A percentile compares a stretch with the other conserved stretches of the same genome.
Evolutionary conservation across 2,329 filamentous ascomycete species (phyloP).

Genomic region (Ophiocordyceps camponoti-rufipedis): DNA sequence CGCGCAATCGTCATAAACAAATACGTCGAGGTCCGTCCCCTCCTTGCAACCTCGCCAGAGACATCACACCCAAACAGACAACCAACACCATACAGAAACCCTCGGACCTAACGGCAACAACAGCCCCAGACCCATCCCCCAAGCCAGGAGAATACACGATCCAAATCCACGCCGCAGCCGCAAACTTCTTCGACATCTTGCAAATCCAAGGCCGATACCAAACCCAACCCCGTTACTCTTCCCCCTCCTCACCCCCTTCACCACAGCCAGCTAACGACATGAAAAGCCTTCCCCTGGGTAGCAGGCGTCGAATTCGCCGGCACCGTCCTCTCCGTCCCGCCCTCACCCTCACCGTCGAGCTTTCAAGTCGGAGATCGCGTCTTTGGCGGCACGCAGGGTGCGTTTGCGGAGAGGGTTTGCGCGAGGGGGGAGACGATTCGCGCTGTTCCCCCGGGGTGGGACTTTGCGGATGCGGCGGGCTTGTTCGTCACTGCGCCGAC

Average conservation of each 20-base stretch:
- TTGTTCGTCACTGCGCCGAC: conserved; percentile 87
- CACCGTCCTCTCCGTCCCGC: conserved; percentile 49
- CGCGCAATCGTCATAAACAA: conserved; percentile 54
- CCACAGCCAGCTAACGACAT: too few species aligned
- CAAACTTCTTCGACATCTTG: conserved; percentile 95
- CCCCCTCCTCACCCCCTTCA: not conserved
- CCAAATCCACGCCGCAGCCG: conserved; percentile 67
- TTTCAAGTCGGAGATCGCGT: conserved; percentile 68
- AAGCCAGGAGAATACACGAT: conserved; percentile 65
- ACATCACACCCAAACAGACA: not conserved
- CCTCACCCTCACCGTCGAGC: conserved; percentile 23
- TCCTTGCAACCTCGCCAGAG: not conserved
- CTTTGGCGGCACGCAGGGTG: conserved; percentile 74
- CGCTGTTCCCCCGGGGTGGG: conserved; percentile 68
- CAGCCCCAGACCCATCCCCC: conserved; percentile 58
- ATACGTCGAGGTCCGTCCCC: conserved; percentile 47
- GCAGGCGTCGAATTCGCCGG: conserved; percentile 80
- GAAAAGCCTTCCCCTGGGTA: conserved; percentile 60
- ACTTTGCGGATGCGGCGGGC: conserved; percentile 67
- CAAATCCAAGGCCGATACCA: conserved; percentile 96
- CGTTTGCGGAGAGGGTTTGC: conserved; percentile 59
- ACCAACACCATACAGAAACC: conserved; percentile 39
- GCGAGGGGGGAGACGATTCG: conserved; percentile 46
- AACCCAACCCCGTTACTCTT: conserved; percentile 51
- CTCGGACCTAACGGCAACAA: conserved; percentile 55